Evolutionary conservation across 179 eudicot genomes (phyloP).

Genomic region (Heliamphora pulchella): DNA sequence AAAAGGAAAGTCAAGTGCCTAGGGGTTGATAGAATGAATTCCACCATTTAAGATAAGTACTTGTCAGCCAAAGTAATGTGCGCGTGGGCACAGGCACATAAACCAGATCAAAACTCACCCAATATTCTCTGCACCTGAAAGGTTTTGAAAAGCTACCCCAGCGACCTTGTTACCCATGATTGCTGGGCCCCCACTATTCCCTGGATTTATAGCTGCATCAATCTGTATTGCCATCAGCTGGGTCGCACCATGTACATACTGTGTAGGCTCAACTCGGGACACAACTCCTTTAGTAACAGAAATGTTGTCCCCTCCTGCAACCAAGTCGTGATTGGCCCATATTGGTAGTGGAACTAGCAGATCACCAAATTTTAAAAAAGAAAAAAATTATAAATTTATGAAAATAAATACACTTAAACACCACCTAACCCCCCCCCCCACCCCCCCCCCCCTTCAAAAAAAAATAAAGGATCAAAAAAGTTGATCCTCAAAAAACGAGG

Average conservation of each 20-base stretch:
- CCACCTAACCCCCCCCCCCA: neutral
- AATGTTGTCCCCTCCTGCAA: constrained; percentile 89
- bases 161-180: constrained; percentile 97
- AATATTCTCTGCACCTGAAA: constrained; percentile 92
- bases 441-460: no score
- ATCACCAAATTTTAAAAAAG: neutral
- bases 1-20: neutral
- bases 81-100: neutral
- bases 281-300: constrained; percentile 96
- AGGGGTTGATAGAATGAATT: constrained; percentile 1
- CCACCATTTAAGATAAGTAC: neutral
- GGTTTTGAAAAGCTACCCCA: constrained; percentile 97
- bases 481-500: no score
- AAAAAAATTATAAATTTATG: neutral
- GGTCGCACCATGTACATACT: constrained; percentile 87
- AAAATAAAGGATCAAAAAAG: no score
- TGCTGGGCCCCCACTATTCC: constrained; percentile 98
- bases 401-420: neutral
- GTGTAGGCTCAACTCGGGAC: constrained; percentile 95
- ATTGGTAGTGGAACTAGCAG: neutral
- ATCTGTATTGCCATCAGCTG: constrained; percentile 94
- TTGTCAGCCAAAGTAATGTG: neutral
- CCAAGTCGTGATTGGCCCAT: constrained; percentile 7
- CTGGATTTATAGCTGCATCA: constrained; percentile 98
- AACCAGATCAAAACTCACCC: constrained; percentile 50